Evolutionary conservation across 495 filamentous ascomycete species (phyloP), one percentile per base, ranked within the genome.

Genomic region (Aspergillus heteromorphus): DNA sequence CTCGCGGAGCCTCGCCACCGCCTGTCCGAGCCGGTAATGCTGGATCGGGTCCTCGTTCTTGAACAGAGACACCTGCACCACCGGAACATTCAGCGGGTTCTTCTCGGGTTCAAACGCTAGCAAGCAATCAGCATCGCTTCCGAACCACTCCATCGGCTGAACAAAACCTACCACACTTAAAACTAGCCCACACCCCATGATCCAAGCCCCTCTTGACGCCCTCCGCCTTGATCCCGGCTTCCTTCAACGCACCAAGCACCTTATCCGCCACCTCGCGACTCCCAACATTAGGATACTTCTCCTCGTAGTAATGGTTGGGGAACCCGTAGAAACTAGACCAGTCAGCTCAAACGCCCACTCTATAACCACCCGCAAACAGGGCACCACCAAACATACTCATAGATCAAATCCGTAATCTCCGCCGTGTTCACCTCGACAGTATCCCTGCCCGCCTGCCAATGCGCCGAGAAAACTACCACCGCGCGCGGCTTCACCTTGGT

Each of bases 401-500:
- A 95, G 43, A 95, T 89, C 62, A 95, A 65, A 56, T 87, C 83
- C 1, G 80, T 86, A 53, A 75, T 69, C 58, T 86, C 85, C 4
- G 81, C 84, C 9, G 78, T 82, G 68, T 93, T 93, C 58, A 93
- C 82, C 61, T 88, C 74, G 51, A 95, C 79, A 3, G 70, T 75
- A 60, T 80, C 70, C 29, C 65, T 65, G 1, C 72, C 72, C 19
- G 75, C 80, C 68, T 92, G 85, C 91, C 91, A 95, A 70, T 95
- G 89, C 20, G 88, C 90, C 10, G 87, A 92, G 67, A 95, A 89
- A 11, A 95, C 88, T 10, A 96, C 86, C 13, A 93, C 78, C 14
- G 89, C 91, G 51, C 83, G 84, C 17, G 89, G 89, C 63, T 87
- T 87, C 29, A 92, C 83, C 61, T 85, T 86, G 23, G 83, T 76